These are phyloP conservation scores for Shiraia bambusicola DNA, from an alignment of 2,329 filamentous ascomycete genomes.

Conservation along the genomic window DNA sequence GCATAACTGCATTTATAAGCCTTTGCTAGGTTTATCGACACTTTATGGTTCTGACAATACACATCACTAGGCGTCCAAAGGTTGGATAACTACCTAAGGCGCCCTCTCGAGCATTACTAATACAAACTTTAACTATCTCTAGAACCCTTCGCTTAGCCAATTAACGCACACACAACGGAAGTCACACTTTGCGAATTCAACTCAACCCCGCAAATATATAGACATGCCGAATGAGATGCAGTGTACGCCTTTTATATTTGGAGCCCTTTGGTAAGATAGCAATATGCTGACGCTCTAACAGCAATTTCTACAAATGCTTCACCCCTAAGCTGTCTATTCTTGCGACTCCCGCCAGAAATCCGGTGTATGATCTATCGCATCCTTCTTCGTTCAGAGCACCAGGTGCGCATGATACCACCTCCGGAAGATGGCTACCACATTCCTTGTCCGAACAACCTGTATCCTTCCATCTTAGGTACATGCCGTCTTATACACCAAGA, in stretches of 20 bases:
- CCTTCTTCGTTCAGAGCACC: background rate
- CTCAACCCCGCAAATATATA: slow-evolving; percentile 4
- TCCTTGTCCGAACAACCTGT: background rate
- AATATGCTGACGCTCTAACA: background rate
- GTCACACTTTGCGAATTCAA: slow-evolving; percentile 7
- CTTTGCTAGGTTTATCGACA: too few relatives aligned
- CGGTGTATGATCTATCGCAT: background rate
- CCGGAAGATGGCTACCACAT: background rate
- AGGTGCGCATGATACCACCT: background rate
- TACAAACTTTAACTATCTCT: too few relatives aligned
- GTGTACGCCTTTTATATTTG: background rate
- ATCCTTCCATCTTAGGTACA: background rate
- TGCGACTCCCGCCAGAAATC: background rate
- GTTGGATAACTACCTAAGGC: too few relatives aligned
- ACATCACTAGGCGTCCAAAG: too few relatives aligned
- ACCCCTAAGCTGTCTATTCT: background rate
- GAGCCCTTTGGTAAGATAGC: background rate
- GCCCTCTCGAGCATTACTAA: too few relatives aligned
- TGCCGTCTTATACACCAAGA: background rate
- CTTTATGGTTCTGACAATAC: too few relatives aligned
- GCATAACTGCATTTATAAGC: too few relatives aligned
- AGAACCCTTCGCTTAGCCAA: too few relatives aligned
- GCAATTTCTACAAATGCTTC: background rate
- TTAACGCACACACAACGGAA: too few relatives aligned
- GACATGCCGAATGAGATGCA: background rate